Conservation (phyloP, 257 asterid genomes). For the Solanum chilense region DNA sequence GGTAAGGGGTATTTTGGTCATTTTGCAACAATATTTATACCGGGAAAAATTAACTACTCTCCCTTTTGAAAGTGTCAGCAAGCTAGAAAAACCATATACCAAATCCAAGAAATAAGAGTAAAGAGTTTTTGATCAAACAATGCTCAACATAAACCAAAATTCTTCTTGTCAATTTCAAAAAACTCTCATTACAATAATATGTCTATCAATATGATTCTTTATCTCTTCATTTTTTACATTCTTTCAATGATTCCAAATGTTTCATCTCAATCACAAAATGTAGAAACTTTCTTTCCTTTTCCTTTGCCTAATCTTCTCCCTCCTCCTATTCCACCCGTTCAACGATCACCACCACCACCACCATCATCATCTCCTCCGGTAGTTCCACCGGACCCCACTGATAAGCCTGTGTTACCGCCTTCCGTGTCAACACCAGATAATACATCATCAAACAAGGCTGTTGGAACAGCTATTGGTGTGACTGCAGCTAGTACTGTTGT, state of each 20-base stretch:
- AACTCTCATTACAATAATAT: slow-evolving; percentile 20
- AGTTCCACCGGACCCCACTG: slow-evolving; percentile 5
- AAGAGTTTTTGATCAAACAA: slow-evolving; percentile 2
- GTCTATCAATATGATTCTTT: slow-evolving; percentile 20
- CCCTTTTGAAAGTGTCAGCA: slow-evolving; percentile 51
- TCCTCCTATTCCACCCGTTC: background rate
- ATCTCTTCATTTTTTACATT: slow-evolving; percentile 15
- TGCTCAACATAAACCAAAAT: slow-evolving; percentile 22
- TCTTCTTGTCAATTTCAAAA: slow-evolving; percentile 4
- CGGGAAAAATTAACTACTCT: slow-evolving; percentile 43
- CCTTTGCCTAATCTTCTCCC: slow-evolving; percentile 11
- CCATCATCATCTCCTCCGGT: background rate
- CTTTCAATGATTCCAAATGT: slow-evolving; percentile 19
- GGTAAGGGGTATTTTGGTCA: slow-evolving; percentile 7
- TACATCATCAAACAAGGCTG: slow-evolving; percentile 36
- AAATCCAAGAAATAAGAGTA: slow-evolving; percentile 5
- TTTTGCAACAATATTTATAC: slow-evolving; percentile 3
- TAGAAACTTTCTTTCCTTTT: slow-evolving; percentile 53
- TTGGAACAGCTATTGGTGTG: slow-evolving; percentile 24
- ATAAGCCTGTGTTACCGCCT: background rate
- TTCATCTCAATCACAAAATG: slow-evolving; percentile 40
- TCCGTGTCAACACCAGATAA: slow-evolving; percentile 1
- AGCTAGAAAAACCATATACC: slow-evolving; percentile 13
- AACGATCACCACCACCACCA: background rate
- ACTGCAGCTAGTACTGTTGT: slow-evolving; percentile 4